Percentiles rank a stretch among this genome's conserved stretches.
phyloP scores from a whole-genome alignment of 768 basidiomycete species.

The Mycena belliarum region DNA sequence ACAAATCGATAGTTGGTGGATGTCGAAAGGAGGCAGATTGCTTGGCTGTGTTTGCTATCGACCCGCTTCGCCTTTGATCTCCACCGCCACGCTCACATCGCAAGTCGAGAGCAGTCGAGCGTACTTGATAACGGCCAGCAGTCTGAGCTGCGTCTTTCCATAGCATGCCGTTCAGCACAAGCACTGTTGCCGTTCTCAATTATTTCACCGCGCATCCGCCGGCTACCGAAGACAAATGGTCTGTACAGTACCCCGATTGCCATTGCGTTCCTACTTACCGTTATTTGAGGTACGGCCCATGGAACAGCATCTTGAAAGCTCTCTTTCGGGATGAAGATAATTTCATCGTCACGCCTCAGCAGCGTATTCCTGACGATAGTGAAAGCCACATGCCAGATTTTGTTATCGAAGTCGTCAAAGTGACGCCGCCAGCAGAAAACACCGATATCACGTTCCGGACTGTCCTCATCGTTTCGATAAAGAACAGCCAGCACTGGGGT shows the following conservation, averaged over 20 bases:
- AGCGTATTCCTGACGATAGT: conserved; percentile 12
- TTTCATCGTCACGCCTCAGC: not conserved
- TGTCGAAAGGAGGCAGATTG: not conserved
- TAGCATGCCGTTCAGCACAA: not conserved
- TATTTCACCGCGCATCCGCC: not conserved
- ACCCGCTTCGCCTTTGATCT: conserved; percentile 1
- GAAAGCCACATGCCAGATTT: conserved; percentile 6
- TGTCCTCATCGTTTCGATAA: conserved; percentile 23
- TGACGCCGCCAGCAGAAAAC: conserved; percentile 1
- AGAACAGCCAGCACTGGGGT: conserved; percentile 23
- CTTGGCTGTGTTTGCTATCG: conserved; percentile 1
- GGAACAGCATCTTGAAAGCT: not conserved
- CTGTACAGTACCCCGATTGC: not conserved
- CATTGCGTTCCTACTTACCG: not conserved
- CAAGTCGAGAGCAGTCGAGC: too few species aligned
- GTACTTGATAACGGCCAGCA: not conserved
- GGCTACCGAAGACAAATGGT: not conserved
- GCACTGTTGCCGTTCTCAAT: not conserved
- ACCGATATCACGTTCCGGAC: conserved; percentile 20
- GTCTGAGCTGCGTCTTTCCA: not conserved
- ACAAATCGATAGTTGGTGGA: not conserved
- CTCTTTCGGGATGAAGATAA: not conserved
- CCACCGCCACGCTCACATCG: not conserved
- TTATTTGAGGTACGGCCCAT: not conserved
- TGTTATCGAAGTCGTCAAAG: conserved; percentile 23